These are phyloP conservation scores for Echium plantagineum DNA, from an alignment of 257 asterid species.

Conservation along the genomic window DNA sequence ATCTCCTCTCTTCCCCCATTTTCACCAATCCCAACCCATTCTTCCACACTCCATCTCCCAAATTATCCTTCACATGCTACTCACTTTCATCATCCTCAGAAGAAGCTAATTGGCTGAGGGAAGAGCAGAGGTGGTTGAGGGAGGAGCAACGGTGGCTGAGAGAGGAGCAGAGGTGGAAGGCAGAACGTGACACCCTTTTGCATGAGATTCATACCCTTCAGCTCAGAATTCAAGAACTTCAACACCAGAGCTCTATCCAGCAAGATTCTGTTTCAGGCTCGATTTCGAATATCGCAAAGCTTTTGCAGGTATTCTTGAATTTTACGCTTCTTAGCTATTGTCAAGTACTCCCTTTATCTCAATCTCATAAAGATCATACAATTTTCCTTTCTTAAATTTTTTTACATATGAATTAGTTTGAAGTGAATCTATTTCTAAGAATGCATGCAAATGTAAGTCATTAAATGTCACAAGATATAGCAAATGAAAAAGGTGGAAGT, in stretches of 20 bases:
- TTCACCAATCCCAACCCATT: not conserved
- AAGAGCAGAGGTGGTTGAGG: constrained; percentile 91
- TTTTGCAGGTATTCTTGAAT: constrained; percentile 40
- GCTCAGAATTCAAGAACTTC: constrained; percentile 49
- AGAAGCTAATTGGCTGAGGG: constrained; percentile 85
- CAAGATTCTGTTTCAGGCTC: constrained; percentile 44
- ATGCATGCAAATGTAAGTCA: no score
- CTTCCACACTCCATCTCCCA: constrained; percentile 7
- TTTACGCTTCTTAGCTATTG: no score
- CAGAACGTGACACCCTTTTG: constrained; percentile 52
- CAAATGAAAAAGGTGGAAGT: no score
- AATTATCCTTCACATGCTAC: constrained; percentile 55
- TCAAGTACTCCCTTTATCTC: not conserved
- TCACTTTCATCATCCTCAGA: constrained; percentile 24
- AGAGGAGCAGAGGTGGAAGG: constrained; percentile 75
- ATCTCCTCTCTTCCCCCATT: no score
- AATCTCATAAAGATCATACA: no score
- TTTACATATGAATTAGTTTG: no score
- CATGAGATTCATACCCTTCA: constrained; percentile 45
- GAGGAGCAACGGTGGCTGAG: constrained; percentile 91
- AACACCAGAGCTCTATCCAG: constrained; percentile 35
- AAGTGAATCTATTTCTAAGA: no score
- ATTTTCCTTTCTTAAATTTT: no score
- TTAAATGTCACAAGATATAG: no score
- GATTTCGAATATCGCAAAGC: constrained; percentile 1